A percentile compares a stretch with the other conserved stretches of the same genome.
Evolutionary conservation across 1,139 yeast genomes (phyloP).

Genomic region (Magnusiomyces clavatus): DNA sequence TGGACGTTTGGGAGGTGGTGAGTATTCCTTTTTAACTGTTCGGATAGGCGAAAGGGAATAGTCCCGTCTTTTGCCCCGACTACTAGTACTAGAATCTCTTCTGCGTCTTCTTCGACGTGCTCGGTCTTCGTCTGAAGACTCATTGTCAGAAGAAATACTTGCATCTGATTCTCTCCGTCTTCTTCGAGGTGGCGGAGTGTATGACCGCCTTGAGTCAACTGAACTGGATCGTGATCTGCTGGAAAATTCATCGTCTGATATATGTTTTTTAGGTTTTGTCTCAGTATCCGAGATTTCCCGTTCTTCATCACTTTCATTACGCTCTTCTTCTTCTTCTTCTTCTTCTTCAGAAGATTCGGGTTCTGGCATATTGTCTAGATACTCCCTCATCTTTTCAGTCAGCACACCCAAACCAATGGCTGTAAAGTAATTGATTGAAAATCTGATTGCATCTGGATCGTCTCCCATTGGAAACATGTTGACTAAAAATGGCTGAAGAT

Average conservation of each 20-base stretch:
- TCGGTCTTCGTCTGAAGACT: neutral
- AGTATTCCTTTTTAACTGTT: constrained; percentile 5
- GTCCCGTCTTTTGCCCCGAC: constrained; percentile 2
- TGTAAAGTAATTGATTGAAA: constrained; percentile 84
- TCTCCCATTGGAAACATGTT: constrained; percentile 38
- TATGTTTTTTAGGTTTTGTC: neutral
- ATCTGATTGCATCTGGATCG: constrained; percentile 51
- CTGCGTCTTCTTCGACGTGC: neutral
- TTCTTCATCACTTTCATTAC: neutral
- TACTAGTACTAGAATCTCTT: constrained; percentile 2
- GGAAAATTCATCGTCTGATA: neutral
- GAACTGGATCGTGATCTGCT: constrained; percentile 17
- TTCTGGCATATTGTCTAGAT: constrained; percentile 36
- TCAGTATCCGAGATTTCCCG: neutral
- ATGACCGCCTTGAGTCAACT: constrained; percentile 1
- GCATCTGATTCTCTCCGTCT: neutral
- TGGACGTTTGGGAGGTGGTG: constrained; percentile 16
- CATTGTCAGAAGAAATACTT: neutral
- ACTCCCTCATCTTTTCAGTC: constrained; percentile 74
- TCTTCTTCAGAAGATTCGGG: neutral
- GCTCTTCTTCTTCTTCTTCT: neutral
- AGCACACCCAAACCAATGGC: constrained; percentile 83
- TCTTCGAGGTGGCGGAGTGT: constrained; percentile 4
- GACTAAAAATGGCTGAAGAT: constrained; percentile 31
- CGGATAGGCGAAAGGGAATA: neutral